phyloP scores from a whole-genome alignment of 208 protist genomes.

The Trypanosoma cruzi region DNA sequence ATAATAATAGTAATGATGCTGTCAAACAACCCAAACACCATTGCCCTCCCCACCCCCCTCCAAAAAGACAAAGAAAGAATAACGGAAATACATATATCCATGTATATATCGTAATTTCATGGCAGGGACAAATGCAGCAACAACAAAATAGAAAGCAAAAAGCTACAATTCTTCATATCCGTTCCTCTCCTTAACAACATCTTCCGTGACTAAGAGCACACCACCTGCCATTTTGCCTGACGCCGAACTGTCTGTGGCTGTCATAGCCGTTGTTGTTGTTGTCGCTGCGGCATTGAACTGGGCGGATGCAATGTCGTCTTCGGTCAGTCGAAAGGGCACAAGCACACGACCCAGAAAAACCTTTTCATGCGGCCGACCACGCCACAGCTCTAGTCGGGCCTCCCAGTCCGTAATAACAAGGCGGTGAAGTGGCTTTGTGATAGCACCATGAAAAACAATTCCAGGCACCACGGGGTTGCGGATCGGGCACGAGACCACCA shows the following conservation, averaged over 20 bases:
- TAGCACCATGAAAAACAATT: slow-evolving; percentile 31
- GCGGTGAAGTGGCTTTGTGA: slow-evolving; percentile 72
- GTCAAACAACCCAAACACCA: background rate
- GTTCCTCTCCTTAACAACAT: background rate
- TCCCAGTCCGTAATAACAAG: slow-evolving; percentile 45
- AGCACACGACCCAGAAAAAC: slow-evolving; percentile 65
- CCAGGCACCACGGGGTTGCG: slow-evolving; percentile 2
- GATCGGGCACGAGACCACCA: slow-evolving; percentile 39
- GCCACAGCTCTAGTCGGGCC: slow-evolving; percentile 55
- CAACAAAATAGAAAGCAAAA: background rate
- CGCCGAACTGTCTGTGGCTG: background rate
- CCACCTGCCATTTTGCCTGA: background rate
- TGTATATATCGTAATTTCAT: background rate
- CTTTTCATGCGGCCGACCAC: slow-evolving; percentile 7
- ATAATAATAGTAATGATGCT: background rate
- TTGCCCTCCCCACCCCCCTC: no score
- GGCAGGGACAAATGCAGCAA: background rate
- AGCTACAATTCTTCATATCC: slow-evolving; percentile 9
- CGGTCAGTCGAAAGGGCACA: slow-evolving; percentile 55
- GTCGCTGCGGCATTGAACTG: slow-evolving; percentile 14
- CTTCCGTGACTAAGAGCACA: background rate
- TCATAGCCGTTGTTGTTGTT: background rate
- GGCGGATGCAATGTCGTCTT: slow-evolving; percentile 20
- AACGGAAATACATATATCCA: background rate
- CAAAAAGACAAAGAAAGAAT: no score